Percentiles rank a stretch among this genome's conserved stretches.
These are phyloP conservation scores for Yamadazyma kitorensis DNA, from an alignment of 805 yeast species.

Conservation along the genomic window DNA sequence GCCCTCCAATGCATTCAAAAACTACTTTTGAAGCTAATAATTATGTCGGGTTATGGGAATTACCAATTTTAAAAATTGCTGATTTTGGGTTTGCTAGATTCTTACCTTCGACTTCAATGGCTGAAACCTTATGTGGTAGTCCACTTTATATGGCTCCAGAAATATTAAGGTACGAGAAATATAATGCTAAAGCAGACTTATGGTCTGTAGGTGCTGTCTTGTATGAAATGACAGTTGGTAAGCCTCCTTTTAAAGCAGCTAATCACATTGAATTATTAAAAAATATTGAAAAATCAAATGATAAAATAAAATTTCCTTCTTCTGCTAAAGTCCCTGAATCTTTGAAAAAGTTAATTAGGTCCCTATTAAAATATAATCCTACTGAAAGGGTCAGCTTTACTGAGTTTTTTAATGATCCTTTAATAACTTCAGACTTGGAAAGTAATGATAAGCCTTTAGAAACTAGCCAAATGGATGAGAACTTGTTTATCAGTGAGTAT, in stretches of 20 bases:
- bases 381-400: constrained; percentile 83
- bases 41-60: constrained; percentile 78
- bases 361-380: constrained; percentile 79
- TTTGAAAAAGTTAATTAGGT: constrained; percentile 67
- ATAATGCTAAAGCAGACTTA: constrained; percentile 94
- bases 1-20: constrained; percentile 74
- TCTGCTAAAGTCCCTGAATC: constrained; percentile 61
- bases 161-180: constrained; percentile 87
- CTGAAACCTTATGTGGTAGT: constrained; percentile 96
- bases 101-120: constrained; percentile 88
- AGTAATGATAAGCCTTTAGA: constrained; percentile 58
- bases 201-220: constrained; percentile 98
- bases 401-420: constrained; percentile 78
- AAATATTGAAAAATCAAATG: constrained; percentile 80
- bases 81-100: constrained; percentile 98
- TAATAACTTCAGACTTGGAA: constrained; percentile 55
- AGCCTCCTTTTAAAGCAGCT: constrained; percentile 91
- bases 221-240: constrained; percentile 95
- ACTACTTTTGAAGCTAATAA: constrained; percentile 54
- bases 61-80: constrained; percentile 90
- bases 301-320: constrained; percentile 73
- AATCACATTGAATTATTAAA: constrained; percentile 88
- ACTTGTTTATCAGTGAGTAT: constrained; percentile 82
- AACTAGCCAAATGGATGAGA: constrained; percentile 68
- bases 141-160: constrained; percentile 99